Base-by-base conservation (phyloP, 1,139 yeast species). In the Chernovozyma sophiae-reginae region DNA sequence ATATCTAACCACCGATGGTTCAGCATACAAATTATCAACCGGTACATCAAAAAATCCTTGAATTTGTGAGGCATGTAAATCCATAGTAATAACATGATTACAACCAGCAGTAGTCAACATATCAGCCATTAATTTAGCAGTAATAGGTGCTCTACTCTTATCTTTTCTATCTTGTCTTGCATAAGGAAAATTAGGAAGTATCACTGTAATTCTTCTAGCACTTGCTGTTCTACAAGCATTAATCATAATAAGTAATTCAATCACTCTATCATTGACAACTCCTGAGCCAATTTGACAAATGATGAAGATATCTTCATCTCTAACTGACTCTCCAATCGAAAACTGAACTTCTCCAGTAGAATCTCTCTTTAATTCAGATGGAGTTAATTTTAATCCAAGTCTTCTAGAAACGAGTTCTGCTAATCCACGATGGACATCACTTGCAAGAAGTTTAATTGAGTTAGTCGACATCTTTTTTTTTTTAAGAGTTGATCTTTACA, bases 381-480 rank as follows among this genome's bases (percentile, higher is more conserved):
- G 77, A 16, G 87, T 75, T 32, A 82, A 63, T 31, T 75, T 75
- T 33, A 79, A 53, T 13, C 84, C 84, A 36, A 84, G 67, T 56
- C 80, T 70, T 46, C 66, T 65, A 18, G 95, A 80, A 18, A 90
- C 90, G 19, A 77, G 66, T 49, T 80, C 80, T 18, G 96, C 94
- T 39, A 90, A 73, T 35, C 82, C 90, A n/a, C 89, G 85, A 58
- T 90, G 96, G 22, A 95, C 87, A 59, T 89, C 90, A 38, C 96
- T 95, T 18, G 96, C 89, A 37, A 90, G 65, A 40, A 90, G 74
- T 58, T 87, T 89, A 57, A 89, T 89, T 32, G 96, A 85, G 60
- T 89, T 89, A 31, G 86, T 74, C 22, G 86, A 80, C 90, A 81
- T 81, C n/a, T n/a, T n/a, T n/a, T n/a, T n/a, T n/a, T n/a, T n/a